Evolutionary conservation across 1,284 basidiomycete species (phyloP), one percentile per base, ranked within the genome.

Genomic region (Phellinidium pouzarii): DNA sequence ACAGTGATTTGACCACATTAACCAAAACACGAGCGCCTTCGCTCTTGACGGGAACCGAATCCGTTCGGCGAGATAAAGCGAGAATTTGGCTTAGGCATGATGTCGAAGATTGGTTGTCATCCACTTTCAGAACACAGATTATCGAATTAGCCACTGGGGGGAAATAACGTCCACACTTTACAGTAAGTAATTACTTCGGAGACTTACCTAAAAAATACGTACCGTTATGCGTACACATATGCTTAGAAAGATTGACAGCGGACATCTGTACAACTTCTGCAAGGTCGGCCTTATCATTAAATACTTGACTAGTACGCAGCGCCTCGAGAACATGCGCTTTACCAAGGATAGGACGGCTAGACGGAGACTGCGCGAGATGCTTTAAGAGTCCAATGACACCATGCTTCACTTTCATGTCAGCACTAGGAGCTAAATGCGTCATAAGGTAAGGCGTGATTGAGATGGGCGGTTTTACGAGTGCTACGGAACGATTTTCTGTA

Each of bases 1-100:
- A 87, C 47, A 88, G 68, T 48, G 82, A 78, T 67, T 82, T 80
- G 61, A 94, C 76, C 26, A 84, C 77, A 65, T 94, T 93, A 58
- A 91, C 90, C 49, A 96, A 72, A 1, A 95, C 81, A 9, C 94
- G 83, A 11, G 91, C 89, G 20, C 87, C 88, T 70, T 98, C 95
- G 63, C 90, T 91, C 67, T 86, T 87, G 29, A 95, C 75, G 0
- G 91, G 80, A 4, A 89, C 73, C 26, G 87, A 86, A 62, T 95
- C 87, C 2, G 91, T 88, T 40, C 92, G 84, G 48, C 76, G 74
- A 29, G 88, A 77, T 27, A 98, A 76, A 3, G 78, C 78, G 27
- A 95, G 72, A 22, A 97, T 78, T 52, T 84, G 81, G 11, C 79
- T 70, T 31, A 93, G 68, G 1, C 84, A 82, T 12, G 74, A 73